Conservation (phyloP, 352 stramenopile species). For the Pythium phragmiticola region DNA sequence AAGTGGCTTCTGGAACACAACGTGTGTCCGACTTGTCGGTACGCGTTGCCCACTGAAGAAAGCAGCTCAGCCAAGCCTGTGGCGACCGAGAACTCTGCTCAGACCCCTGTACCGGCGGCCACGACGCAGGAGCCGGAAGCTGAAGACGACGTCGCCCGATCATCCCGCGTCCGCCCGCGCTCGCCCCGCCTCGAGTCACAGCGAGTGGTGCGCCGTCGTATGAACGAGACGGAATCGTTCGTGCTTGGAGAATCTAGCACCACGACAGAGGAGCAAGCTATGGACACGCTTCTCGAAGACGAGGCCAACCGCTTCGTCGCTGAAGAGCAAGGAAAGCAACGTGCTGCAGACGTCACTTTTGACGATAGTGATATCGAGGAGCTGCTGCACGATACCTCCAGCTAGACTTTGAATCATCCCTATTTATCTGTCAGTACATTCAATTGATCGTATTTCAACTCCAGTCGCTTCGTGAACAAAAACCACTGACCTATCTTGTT, state of each 20-base stretch:
- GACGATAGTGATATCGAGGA: conserved; percentile 68
- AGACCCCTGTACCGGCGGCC: conserved; percentile 12
- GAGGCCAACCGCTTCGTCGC: conserved; percentile 58
- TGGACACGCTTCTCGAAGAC: conserved; percentile 62
- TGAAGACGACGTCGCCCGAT: conserved; percentile 23
- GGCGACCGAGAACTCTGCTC: conserved; percentile 14
- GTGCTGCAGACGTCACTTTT: conserved; percentile 38
- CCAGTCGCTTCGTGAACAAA: no score
- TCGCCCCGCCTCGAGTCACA: conserved; percentile 10
- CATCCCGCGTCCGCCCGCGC: conserved; percentile 21
- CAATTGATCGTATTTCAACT: neutral
- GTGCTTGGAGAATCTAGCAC: conserved; percentile 23
- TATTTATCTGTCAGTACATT: conserved; percentile 14
- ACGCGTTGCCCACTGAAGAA: conserved; percentile 54
- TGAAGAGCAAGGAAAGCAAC: conserved; percentile 47
- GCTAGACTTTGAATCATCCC: conserved; percentile 1
- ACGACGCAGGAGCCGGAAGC: conserved; percentile 25
- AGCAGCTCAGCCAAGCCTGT: conserved; percentile 19
- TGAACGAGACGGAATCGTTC: conserved; percentile 30
- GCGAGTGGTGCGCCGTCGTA: conserved; percentile 57
- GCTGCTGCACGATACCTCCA: conserved; percentile 43
- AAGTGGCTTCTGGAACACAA: conserved; percentile 80
- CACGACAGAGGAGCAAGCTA: conserved; percentile 30
- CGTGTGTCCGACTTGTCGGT: conserved; percentile 73
- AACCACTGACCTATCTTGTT: no score